These are phyloP conservation scores for Xylariaceae sp. DNA, from an alignment of 2,329 filamentous ascomycete genomes.

Conservation along the genomic window DNA sequence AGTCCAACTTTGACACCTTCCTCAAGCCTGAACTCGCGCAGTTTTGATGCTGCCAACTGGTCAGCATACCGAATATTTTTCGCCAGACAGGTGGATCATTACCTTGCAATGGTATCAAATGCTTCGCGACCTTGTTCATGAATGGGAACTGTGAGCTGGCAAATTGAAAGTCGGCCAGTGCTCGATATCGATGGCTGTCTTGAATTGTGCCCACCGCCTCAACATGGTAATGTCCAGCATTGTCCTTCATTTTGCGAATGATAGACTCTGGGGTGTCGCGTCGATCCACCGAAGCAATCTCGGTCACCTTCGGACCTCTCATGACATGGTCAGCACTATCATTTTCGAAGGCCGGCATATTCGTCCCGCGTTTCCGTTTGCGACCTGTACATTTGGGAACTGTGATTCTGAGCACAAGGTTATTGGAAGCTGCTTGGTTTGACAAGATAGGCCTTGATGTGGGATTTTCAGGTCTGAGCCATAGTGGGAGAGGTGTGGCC, in stretches of 20 bases:
- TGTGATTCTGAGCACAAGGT: conserved; percentile 80
- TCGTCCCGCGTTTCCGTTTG: conserved; percentile 75
- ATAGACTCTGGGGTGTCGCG: conserved; percentile 52
- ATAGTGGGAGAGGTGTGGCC: conserved; percentile 59
- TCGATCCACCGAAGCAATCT: conserved; percentile 40
- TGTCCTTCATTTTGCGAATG: conserved; percentile 65
- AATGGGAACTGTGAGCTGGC: conserved; percentile 65
- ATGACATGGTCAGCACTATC: conserved; percentile 23
- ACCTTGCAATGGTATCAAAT: conserved; percentile 70
- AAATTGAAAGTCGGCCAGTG: conserved; percentile 82
- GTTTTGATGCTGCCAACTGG: conserved; percentile 37
- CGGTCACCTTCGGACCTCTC: conserved; percentile 12
- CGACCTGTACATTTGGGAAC: conserved; percentile 83
- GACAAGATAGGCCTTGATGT: conserved; percentile 76
- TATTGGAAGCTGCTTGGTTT: conserved; percentile 70
- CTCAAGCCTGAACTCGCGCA: conserved; percentile 62
- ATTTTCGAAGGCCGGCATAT: conserved; percentile 57
- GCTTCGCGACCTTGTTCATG: conserved; percentile 65
- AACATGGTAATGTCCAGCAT: conserved; percentile 60
- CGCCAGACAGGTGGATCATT: conserved; percentile 13
- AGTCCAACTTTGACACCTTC: conserved; percentile 54
- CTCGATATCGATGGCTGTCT: conserved; percentile 82
- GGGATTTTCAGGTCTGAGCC: conserved; percentile 74
- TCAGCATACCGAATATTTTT: conserved; percentile 10
- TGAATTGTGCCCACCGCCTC: conserved; percentile 69